Percentiles rank a stretch among this genome's conserved stretches.
phyloP scores from a whole-genome alignment of 352 stramenopile genomes.

The Globisporangium nodosum region DNA sequence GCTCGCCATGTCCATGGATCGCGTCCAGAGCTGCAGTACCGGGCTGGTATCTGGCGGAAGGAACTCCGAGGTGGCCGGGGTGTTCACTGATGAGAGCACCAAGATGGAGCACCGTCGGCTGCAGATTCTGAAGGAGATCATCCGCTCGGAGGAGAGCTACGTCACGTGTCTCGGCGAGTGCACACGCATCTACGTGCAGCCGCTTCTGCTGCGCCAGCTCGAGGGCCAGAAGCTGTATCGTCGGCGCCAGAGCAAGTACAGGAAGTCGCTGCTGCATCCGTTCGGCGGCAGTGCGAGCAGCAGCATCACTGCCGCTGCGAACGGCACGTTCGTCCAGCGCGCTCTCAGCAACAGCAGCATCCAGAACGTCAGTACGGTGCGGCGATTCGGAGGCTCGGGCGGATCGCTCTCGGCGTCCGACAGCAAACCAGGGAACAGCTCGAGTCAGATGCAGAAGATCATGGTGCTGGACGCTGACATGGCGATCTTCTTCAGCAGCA shows the following conservation, averaged over 20 bases:
- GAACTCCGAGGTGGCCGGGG: slow-evolving; percentile 20
- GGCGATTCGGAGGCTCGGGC: slow-evolving; percentile 17
- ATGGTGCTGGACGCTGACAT: slow-evolving; percentile 80
- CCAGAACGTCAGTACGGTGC: slow-evolving; percentile 28
- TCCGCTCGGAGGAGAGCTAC: slow-evolving; percentile 81
- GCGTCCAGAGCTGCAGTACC: slow-evolving; percentile 31
- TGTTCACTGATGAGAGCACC: slow-evolving; percentile 33
- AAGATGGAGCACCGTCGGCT: slow-evolving; percentile 58
- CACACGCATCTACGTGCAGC: slow-evolving; percentile 80
- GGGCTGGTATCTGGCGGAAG: slow-evolving; percentile 15
- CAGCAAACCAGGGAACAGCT: slow-evolving; percentile 11
- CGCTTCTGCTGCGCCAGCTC: slow-evolving; percentile 68
- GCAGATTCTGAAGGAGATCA: slow-evolving; percentile 81
- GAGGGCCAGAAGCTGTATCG: slow-evolving; percentile 69
- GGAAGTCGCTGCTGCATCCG: slow-evolving; percentile 48
- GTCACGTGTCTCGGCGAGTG: slow-evolving; percentile 79
- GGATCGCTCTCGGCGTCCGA: slow-evolving; percentile 12
- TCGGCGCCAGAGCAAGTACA: slow-evolving; percentile 58
- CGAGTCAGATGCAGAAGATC: slow-evolving; percentile 27
- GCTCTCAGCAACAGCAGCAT: slow-evolving; percentile 43
- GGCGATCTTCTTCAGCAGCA: slow-evolving; percentile 86
- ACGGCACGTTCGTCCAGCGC: slow-evolving; percentile 21
- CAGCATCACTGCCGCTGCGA: slow-evolving; percentile 25
- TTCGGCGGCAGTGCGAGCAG: slow-evolving; percentile 36
- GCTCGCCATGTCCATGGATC: slow-evolving; percentile 37